phyloP scores from a whole-genome alignment of 371 early-diverging fungal genomes.

The Apophysomyces elegans region DNA sequence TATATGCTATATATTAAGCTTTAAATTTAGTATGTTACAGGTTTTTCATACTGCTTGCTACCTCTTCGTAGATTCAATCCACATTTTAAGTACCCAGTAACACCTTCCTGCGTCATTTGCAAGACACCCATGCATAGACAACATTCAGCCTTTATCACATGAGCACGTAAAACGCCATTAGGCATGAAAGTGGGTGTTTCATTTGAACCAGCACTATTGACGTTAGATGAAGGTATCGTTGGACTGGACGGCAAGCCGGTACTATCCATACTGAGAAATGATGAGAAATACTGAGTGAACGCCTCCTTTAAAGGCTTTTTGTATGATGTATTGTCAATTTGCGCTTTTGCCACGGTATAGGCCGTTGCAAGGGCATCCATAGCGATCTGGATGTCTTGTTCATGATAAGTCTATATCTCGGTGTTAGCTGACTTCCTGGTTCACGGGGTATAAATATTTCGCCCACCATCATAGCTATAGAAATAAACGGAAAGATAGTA shows the following conservation, averaged over 20 bases:
- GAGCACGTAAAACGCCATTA: slow-evolving; percentile 62
- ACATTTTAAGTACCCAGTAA: slow-evolving; percentile 60
- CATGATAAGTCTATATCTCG: slow-evolving; percentile 38
- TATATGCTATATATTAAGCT: slow-evolving; percentile 22
- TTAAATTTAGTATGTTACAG: background rate
- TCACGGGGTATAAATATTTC: too few relatives aligned
- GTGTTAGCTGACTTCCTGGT: background rate
- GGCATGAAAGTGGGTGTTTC: slow-evolving; percentile 40
- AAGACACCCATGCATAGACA: slow-evolving; percentile 59
- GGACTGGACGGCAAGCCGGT: slow-evolving; percentile 37
- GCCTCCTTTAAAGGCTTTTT: slow-evolving; percentile 45
- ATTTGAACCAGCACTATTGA: slow-evolving; percentile 21
- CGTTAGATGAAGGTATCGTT: slow-evolving; percentile 25
- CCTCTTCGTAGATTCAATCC: slow-evolving; percentile 67
- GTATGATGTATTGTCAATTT: slow-evolving; percentile 38
- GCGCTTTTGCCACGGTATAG: slow-evolving; percentile 47
- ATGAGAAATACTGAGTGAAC: slow-evolving; percentile 40
- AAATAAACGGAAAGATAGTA: background rate
- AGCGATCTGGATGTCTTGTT: slow-evolving; percentile 37
- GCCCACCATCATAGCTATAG: slow-evolving; percentile 23
- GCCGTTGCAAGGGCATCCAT: slow-evolving; percentile 44
- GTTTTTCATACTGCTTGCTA: slow-evolving; percentile 20
- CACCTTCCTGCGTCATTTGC: slow-evolving; percentile 63
- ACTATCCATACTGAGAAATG: slow-evolving; percentile 26
- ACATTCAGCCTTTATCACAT: slow-evolving; percentile 63